Base-by-base conservation (phyloP, 108 stramenopile genomes). In the Fragilariopsis cylindrus region DNA sequence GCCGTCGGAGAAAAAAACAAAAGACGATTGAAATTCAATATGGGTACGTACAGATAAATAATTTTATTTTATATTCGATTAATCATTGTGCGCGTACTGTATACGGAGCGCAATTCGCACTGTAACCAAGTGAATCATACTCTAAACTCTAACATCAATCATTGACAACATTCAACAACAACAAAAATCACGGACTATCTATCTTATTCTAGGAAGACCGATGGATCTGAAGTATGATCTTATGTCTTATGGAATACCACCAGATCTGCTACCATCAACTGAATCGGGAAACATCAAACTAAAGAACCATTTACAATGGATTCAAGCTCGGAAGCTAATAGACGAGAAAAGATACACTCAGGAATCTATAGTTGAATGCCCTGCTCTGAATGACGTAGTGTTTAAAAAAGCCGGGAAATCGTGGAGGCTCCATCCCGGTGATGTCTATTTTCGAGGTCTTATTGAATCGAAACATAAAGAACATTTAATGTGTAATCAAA, bases 351-450 rank as follows among this genome's bases (percentile, higher is more conserved):
- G 50, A 52, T 30, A 60, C 19, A 15, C 48, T 1, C 11, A 4
- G 62, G 62, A 63, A 45, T 9, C 62, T 41, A 44, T 68, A 50
- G 67, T 68, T 11, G 67, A 68, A 19, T 68, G 44, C 18, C 67
- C 67, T 68, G 48, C n/a, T 19, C 5, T 68, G 0, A 52, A 48
- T 68, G 67, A 68, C 39, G 67, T 68, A 21, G 67, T 44, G 18
- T 68, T 68, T 52, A 42, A 44, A 11, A 68, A 68, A 52, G 52
- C 52, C 1, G 67, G 67, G 18, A 50, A 41, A 16, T 68, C 67
- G 19, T 18, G 39, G 48, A 68, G 48, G 49, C 48, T 41, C 49
- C 67, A 68, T 52, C 67, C 67, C n/a, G 67, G 67, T 39, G 50
- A 68, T 50, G 48, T 39, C 6, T 50, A 50, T 9, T 68, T 68